Percentiles rank a stretch among this genome's conserved stretches.
Evolutionary conservation across 2,329 filamentous ascomycete species (phyloP).

Genomic region (Pezizomycotina sp.): DNA sequence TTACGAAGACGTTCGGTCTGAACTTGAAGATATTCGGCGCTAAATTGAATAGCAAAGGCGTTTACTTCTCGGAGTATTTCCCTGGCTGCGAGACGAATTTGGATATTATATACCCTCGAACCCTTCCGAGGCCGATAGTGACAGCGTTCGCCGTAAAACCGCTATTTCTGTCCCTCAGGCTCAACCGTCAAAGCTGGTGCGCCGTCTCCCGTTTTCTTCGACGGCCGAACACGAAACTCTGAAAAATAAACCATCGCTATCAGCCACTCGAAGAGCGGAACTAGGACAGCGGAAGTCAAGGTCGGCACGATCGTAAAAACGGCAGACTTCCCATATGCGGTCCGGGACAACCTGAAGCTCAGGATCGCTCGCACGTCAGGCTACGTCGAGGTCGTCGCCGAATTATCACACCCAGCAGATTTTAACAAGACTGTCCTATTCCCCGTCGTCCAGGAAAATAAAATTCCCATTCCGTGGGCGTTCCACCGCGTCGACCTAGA

Average conservation of each 20-base stretch:
- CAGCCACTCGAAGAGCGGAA: not conserved
- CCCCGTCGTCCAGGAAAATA: slow-evolving; percentile 12
- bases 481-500: slow-evolving; percentile 20
- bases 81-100: no score
- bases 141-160: no score
- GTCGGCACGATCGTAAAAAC: slow-evolving; percentile 7
- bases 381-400: slow-evolving; percentile 15
- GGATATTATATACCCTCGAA: no score
- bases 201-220: slow-evolving; percentile 5
- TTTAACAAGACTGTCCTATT: slow-evolving; percentile 6
- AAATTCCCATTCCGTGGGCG: slow-evolving; percentile 13
- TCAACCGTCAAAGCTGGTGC: not conserved
- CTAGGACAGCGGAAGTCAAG: no score
- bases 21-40: slow-evolving; percentile 1
- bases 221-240: no score
- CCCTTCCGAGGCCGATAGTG: not conserved
- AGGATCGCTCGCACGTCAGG: slow-evolving; percentile 16
- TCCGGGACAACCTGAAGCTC: slow-evolving; percentile 11
- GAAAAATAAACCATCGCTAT: slow-evolving; percentile 2
- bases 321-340: slow-evolving; percentile 15
- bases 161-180: not conserved
- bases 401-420: not conserved
- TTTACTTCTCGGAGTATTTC: not conserved
- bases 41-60: not conserved
- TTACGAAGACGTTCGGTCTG: slow-evolving; percentile 1